Base-by-base conservation (phyloP, 1,284 basidiomycete species). In the Melampsora americana region DNA sequence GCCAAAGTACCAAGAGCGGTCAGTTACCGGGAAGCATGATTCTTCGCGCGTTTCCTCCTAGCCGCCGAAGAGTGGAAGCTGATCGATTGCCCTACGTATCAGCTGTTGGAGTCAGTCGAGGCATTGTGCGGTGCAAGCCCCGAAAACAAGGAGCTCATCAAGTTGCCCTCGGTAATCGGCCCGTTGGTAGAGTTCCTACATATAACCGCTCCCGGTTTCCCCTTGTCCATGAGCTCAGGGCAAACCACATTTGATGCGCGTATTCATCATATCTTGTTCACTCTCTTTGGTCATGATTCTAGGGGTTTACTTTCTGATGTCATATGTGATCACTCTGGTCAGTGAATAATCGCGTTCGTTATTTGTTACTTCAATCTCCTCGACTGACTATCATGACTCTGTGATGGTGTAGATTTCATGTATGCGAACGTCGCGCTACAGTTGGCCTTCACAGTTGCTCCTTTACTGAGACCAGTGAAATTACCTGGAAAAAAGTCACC, bases 301-400 rank as follows among this genome's bases (percentile, higher is more conserved):
- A 75, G 72, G 50, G 72, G 50, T 32, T 61, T 75, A 67, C 48
- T 75, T 66, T 75, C 72, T 39, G 64, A 75, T 18, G 66, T 48
- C 14, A 68, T 75, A n/a, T 68, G n/a, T 16, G 56, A 62, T 20
- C 72, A 75, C 26, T 59, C 53, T 18, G 72, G 72, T 68, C 59
- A 16, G 65, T n/a, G 42, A 59, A 70, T 1, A 16, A 2, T 2
- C n/a, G 12, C 46, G 50, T n/a, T 18, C 53, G 61, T 23, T 30
- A 12, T 62, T 1, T 18, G 26, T 7, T 23, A 12, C 1, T 62
- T 9, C 61, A 23, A 26, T 62, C 9, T 26, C 6, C 6, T 32
- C 44, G 35, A 35, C 23, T 20, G 32, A 20, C 18, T 26, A 26
- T 35, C 61, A 62, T 28, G 1, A 62, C 1, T 23, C 23, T 62